Conservation (phyloP, 1,284 basidiomycete species). For the Paramarasmius palmivorus region DNA sequence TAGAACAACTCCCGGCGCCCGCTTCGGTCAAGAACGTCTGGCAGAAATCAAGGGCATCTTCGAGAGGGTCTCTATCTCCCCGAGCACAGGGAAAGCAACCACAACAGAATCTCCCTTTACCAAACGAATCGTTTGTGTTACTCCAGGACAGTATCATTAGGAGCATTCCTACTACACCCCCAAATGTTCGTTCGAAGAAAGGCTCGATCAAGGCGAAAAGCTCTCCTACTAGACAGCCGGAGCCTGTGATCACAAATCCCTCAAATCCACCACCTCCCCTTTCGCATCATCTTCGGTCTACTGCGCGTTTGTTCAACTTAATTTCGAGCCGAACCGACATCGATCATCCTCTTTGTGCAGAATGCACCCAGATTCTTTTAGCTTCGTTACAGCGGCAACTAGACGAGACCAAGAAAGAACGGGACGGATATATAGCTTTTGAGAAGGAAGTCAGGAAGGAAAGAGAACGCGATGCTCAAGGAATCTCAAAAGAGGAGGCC, state of each 20-base stretch:
- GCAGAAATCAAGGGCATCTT: constrained; percentile 47
- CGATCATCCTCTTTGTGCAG: constrained; percentile 94
- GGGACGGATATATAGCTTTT: constrained; percentile 91
- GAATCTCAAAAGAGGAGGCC: constrained; percentile 59
- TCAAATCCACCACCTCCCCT: constrained; percentile 72
- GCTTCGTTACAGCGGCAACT: constrained; percentile 79
- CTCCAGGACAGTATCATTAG: constrained; percentile 79
- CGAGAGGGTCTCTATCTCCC: constrained; percentile 37
- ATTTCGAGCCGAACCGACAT: constrained; percentile 81
- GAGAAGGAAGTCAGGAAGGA: constrained; percentile 84
- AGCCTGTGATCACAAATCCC: constrained; percentile 20
- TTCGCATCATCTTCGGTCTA: constrained; percentile 76
- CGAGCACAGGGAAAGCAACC: constrained; percentile 58
- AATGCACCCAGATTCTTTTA: constrained; percentile 88
- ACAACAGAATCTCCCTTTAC: constrained; percentile 50
- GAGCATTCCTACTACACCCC: constrained; percentile 52
- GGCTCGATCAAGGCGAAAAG: constrained; percentile 33
- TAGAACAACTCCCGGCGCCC: constrained; percentile 56
- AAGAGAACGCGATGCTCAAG: constrained; percentile 65
- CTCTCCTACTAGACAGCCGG: constrained; percentile 21
- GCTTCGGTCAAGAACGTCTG: constrained; percentile 60
- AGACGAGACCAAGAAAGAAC: constrained; percentile 88
- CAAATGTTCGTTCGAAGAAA: constrained; percentile 42
- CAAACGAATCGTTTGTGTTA: constrained; percentile 87
- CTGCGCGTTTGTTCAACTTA: constrained; percentile 74